phyloP scores from a whole-genome alignment of 2,329 filamentous ascomycete species.

The Pezicula carpinea region DNA sequence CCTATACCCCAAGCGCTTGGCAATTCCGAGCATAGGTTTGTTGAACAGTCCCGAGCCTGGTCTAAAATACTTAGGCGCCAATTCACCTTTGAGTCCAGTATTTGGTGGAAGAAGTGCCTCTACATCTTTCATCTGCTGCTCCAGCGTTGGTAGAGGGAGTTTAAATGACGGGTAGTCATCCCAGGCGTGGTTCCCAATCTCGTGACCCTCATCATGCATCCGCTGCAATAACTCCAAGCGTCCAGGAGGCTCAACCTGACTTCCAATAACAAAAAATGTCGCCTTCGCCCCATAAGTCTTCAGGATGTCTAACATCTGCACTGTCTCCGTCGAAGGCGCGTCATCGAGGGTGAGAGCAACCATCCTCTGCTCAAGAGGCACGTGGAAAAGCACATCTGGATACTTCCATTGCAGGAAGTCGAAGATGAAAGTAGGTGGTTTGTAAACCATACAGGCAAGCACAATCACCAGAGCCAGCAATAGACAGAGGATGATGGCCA shows the following conservation, averaged over 20 bases:
- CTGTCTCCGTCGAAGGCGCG: conserved; percentile 69
- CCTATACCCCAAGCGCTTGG: conserved; percentile 59
- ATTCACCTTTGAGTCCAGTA: conserved; percentile 35
- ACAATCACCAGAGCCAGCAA: conserved; percentile 23
- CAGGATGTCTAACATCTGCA: conserved; percentile 66
- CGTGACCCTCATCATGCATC: conserved; percentile 58
- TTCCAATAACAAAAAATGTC: conserved; percentile 86
- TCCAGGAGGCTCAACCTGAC: conserved; percentile 53
- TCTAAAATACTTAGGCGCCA: conserved; percentile 61
- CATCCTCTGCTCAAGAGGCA: conserved; percentile 55
- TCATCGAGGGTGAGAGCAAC: conserved; percentile 87
- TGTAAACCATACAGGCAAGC: conserved; percentile 70
- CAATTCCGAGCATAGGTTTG: conserved; percentile 57
- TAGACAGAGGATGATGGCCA: conserved; percentile 6
- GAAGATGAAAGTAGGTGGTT: conserved; percentile 70
- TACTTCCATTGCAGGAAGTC: conserved; percentile 64
- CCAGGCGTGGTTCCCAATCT: conserved; percentile 87
- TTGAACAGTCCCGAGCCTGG: conserved; percentile 85
- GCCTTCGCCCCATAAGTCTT: conserved; percentile 62
- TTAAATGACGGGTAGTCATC: conserved; percentile 70
- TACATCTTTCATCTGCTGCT: conserved; percentile 59
- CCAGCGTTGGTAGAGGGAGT: conserved; percentile 55
- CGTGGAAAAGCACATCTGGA: conserved; percentile 76
- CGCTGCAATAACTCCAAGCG: conserved; percentile 49
- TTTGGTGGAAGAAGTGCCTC: conserved; percentile 46